Evolutionary conservation across 2,329 filamentous ascomycete genomes (phyloP), one percentile per base, ranked within the genome.

Genomic region (Zasmidium cellare): DNA sequence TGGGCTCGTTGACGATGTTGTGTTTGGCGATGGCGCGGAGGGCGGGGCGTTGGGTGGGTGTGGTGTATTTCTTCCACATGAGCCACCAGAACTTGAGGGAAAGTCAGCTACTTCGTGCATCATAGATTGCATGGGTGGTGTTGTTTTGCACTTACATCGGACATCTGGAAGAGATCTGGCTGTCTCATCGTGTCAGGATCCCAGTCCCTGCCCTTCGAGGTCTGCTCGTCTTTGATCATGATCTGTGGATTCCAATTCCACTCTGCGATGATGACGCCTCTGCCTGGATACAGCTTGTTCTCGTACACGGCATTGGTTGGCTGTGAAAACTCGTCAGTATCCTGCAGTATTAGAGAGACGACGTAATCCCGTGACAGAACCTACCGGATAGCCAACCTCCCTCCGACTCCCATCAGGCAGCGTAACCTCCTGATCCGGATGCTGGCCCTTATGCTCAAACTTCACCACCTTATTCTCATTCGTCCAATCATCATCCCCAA

Each of bases 261-360:
- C 3, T 49, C 46, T 9, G 46, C 46, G 11, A 55, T 35, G 46
- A 49, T 47, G 18, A 55, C 28, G 20, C 53, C 53, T 14, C 23
- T 18, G 9, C 24, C 45, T 1, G 53, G 53, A 45, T 50, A 55
- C 19, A 55, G 9, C 23, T 50, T 45, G 46, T 55, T 55, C 14
- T 48, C 28, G 25, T 48, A 48, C 7, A 20, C 16, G 6, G 53
- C 46, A 5, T n/a, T 16, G 3, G 53, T 55, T 18, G 53, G 45
- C 53, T 55, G 22, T 9, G 11, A 50, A 24, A 28, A 23, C 2
- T 38, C 38, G 18, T 24, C 18, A 14, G 31, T 24, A 2, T 35
- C 6, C 35, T 18, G 12, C 12, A 41, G 16, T 18, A n/a, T n/a
- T n/a, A n/a, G n/a, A n/a, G n/a, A n/a, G n/a, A n/a, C n/a, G n/a